Percentiles rank a stretch among this genome's conserved stretches.
Conservation (phyloP, 306 rosid genomes). For the Cucumis cinereus region DNA sequence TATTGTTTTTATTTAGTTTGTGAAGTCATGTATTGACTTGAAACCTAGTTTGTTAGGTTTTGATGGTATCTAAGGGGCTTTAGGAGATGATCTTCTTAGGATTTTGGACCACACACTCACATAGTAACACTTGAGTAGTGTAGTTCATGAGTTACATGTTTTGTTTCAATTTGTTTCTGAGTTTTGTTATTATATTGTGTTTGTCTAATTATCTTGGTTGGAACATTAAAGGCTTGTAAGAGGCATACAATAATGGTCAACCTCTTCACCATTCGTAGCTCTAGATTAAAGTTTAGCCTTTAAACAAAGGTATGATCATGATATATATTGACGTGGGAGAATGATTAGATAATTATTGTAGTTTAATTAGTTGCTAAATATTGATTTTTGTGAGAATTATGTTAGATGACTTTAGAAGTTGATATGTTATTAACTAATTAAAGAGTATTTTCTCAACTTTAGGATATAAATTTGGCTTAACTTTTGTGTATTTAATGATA, state of each 20-base stretch:
- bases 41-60: not conserved
- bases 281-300: too few species aligned
- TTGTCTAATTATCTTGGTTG: too few species aligned
- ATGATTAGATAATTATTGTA: not conserved
- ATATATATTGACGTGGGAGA: not conserved
- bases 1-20: not conserved
- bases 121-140: not conserved
- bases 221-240: too few species aligned
- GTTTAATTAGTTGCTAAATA: not conserved
- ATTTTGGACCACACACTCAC: not conserved
- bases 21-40: not conserved
- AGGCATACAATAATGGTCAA: too few species aligned
- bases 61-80: not conserved
- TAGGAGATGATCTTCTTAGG: not conserved
- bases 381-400: too few species aligned
- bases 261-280: too few species aligned
- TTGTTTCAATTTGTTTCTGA: too few species aligned
- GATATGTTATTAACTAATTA: too few species aligned
- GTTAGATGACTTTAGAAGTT: too few species aligned
- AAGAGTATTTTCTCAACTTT: too few species aligned
- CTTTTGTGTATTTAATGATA: not conserved
- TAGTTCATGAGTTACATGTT: not conserved
- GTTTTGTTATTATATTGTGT: too few species aligned
- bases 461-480: not conserved
- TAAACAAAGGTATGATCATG: too few species aligned